Base-by-base conservation (phyloP, 345 rosid species). In the Salix suchowensis region DNA sequence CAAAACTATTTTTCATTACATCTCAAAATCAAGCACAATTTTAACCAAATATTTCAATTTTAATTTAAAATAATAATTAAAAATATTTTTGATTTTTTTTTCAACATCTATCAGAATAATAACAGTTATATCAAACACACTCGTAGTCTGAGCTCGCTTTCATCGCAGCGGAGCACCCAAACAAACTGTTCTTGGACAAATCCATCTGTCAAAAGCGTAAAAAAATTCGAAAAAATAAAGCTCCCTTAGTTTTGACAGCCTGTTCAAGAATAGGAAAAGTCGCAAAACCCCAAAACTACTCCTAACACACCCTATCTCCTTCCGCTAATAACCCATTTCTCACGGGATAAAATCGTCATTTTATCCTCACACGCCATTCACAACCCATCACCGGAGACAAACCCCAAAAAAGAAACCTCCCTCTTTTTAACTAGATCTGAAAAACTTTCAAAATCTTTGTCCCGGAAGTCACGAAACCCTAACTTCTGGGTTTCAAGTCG, bases 401-500 rank as follows among this genome's bases (percentile, higher is more conserved):
- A 15, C 66, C 26, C 4, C 18, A 11, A 5, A 46, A 26, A 37
- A 54, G 55, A 23, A 48, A 70, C 60, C 55, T 58, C 64, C 64
- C 13, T 54, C 28, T 58, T 58, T 23, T n/a, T 9, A 58, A 30
- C 60, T 58, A 72, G 76, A 77, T 77, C 80, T 67, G 23, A 39
- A 21, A 46, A 72, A 26, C 21, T 18, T 76, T 40, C 46, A 70
- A 40, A 40, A 40, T 10, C 2, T 8, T 39, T 40, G 10, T 11
- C 46, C 46, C 46, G 14, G 13, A 34, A 68, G 7, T 58, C 1
- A n/a, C 28, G 32, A 71, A 68, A 44, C 67, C 87, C 85, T 87
- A 80, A 73, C 68, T 74, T 62, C 48, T 73, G 65, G 67, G 81
- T 54, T 76, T 82, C 83, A 72, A 84, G 71, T 80, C 84, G 77